Evolutionary conservation across 2,329 filamentous ascomycete species (phyloP), one percentile per base, ranked within the genome.

Genomic region (Fusarium udum): DNA sequence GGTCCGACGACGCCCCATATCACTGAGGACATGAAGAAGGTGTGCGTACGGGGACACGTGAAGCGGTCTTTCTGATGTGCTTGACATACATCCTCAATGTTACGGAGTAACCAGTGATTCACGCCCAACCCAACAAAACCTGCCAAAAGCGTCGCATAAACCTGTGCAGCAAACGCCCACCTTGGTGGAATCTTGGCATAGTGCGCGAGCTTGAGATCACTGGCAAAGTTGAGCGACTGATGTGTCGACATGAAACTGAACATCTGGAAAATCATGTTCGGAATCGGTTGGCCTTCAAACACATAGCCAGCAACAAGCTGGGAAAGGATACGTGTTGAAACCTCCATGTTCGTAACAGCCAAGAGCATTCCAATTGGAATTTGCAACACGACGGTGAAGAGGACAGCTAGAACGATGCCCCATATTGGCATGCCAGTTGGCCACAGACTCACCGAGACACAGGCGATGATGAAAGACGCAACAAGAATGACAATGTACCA

Each of bases 201-300:
- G 78, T 92, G 90, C 20, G 87, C 89, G 2, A 90, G 82, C 76
- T 91, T 91, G 71, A 91, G 83, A 72, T 91, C 89, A 73, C 89
- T 85, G 7, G 84, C 80, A 76, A 91, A 91, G 77, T 86, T 88
- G 55, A 91, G 82, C 0, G 87, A 89, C 78, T 91, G 88, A 26
- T 84, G 84, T 84, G 91, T 90, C 77, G 85, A 87, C 67, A 92
- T 87, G 76, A 89, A 91, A 57, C 89, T 88, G 70, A 90, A 92
- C 68, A 89, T 91, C 79, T 92, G 92, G 84, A 92, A 92, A 78
- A 92, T 85, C 90, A 93, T 92, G 85, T 92, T 90, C 11, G 90
- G 89, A 51, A 93, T 84, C 2, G 90, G 89, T 6, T 84, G 84
- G 14, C 91, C 91, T 1, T 90, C 91, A 42, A 91, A 85, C 80